Evolutionary conservation across 192 early-diverging fungal species (phyloP), one percentile per base, ranked within the genome.

Genomic region (Borealophlyctis nickersoniae): DNA sequence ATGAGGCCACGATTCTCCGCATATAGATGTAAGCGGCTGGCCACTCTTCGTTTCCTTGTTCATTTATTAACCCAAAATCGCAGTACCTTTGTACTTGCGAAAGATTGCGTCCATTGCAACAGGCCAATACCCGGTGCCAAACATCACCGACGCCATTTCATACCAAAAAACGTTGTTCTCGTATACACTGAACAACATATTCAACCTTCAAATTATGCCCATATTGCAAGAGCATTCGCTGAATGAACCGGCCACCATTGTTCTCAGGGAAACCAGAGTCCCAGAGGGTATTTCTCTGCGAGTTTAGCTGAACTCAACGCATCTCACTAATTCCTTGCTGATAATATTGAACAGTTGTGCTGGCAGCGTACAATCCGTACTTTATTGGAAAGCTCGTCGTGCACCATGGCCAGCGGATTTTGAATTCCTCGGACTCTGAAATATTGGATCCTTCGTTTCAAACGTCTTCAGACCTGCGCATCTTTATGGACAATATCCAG

Each of bases 401-500:
- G 16, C 19, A 34, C 13, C 7, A 58, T 16, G 57, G 27, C 7
- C 39, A 45, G 19, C 7, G 9, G 19, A 45, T 45, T 19, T 7
- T 19, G 19, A 45, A 45, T 19, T 19, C 19, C 39, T 13, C 39
- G 9, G 39, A 7, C 39, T 13, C 39, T 13, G 9, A 45, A 19
- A 19, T 19, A 7, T 45, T 13, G 9, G 19, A 45, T 19, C 39
- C 39, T 45, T 45, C 39, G 9, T 45, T 45, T 45, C 19, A 13
- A 7, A 45, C 39, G 19, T 45, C 39, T 45, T 19, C 39, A 19
- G 28, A 24, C 28, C n/a, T 2, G 13, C 23, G 32, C 14, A 26
- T 58, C 9, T 58, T 58, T 33, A 26, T 58, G 28, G 57, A 59
- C 31, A 67, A 67, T 28, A 0, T 67, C 22, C 24, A 58, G 2